Conservation (phyloP, 805 yeast genomes). For the Metschnikowia reukaufii region DNA sequence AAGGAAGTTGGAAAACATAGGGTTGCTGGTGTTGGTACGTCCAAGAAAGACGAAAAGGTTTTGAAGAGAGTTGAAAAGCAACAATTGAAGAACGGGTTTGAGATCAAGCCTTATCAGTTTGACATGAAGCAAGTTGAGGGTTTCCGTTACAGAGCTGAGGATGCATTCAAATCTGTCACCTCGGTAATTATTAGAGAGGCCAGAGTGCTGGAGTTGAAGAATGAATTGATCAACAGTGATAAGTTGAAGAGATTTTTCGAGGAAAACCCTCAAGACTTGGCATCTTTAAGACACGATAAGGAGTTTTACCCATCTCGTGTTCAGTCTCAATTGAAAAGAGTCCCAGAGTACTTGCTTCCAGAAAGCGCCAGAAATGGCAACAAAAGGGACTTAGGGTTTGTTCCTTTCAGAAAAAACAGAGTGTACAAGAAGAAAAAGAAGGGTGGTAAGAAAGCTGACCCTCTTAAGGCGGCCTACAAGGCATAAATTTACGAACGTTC, state of each 20-base stretch:
- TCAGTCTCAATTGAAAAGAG: conserved; percentile 84
- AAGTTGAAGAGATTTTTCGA: conserved; percentile 92
- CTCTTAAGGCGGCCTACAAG: conserved; percentile 50
- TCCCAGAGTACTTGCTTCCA: conserved; percentile 90
- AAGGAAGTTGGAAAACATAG: conserved; percentile 89
- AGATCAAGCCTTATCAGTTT: conserved; percentile 82
- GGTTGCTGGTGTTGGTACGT: conserved; percentile 65
- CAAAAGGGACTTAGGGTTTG: conserved; percentile 61
- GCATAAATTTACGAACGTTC: conserved; percentile 1
- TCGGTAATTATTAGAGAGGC: conserved; percentile 89
- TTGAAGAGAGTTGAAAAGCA: conserved; percentile 72
- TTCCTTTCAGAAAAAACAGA: conserved; percentile 64
- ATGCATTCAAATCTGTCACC: conserved; percentile 94
- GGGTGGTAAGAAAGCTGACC: conserved; percentile 53
- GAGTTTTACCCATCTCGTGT: conserved; percentile 80
- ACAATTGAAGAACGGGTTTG: conserved; percentile 71
- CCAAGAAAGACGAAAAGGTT: conserved; percentile 85
- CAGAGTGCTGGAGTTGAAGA: conserved; percentile 81
- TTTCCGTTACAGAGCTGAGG: conserved; percentile 94
- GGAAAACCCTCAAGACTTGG: conserved; percentile 94
- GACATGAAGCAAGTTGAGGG: conserved; percentile 92
- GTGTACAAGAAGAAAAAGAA: conserved; percentile 44
- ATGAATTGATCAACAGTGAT: conserved; percentile 84
- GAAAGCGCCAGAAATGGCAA: conserved; percentile 62
- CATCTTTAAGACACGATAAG: conserved; percentile 86